Evolutionary conservation across 805 yeast genomes (phyloP).

Genomic region (Myxozyma melibiosi): DNA sequence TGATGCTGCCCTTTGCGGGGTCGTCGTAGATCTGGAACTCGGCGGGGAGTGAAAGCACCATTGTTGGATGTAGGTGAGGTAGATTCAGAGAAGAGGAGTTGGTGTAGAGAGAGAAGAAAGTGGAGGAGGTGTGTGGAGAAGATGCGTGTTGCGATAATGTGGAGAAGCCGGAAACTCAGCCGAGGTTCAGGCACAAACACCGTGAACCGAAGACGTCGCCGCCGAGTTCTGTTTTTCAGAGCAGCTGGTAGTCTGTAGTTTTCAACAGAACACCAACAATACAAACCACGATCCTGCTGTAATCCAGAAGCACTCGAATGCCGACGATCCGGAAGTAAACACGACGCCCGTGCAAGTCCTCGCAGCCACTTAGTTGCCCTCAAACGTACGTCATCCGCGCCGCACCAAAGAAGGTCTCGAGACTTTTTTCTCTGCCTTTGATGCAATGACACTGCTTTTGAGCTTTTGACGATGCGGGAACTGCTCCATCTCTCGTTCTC

Average conservation of each 20-base stretch:
- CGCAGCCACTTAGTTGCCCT: too few relatives aligned
- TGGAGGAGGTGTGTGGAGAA: neutral
- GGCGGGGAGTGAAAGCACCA: slow-evolving; percentile 7
- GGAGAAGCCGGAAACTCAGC: too few relatives aligned
- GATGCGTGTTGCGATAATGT: neutral
- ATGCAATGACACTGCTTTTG: neutral
- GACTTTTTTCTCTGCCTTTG: too few relatives aligned
- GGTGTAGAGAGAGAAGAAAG: neutral
- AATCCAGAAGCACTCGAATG: too few relatives aligned
- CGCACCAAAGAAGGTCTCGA: neutral
- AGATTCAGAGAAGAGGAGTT: neutral
- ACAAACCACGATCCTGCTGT: too few relatives aligned
- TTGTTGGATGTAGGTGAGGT: neutral
- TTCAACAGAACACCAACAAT: too few relatives aligned
- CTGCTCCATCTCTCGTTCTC: slow-evolving; percentile 72
- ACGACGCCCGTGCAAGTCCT: too few relatives aligned
- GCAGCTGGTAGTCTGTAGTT: too few relatives aligned
- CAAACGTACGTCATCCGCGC: neutral
- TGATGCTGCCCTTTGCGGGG: slow-evolving; percentile 12
- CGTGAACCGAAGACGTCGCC: too few relatives aligned
- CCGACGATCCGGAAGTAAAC: too few relatives aligned
- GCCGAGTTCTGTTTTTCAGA: too few relatives aligned
- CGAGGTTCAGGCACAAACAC: too few relatives aligned
- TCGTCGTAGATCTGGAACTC: slow-evolving; percentile 12
- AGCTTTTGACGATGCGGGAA: slow-evolving; percentile 61